Base-by-base conservation (phyloP, 345 rosid genomes). In the Isatis tinctoria region DNA sequence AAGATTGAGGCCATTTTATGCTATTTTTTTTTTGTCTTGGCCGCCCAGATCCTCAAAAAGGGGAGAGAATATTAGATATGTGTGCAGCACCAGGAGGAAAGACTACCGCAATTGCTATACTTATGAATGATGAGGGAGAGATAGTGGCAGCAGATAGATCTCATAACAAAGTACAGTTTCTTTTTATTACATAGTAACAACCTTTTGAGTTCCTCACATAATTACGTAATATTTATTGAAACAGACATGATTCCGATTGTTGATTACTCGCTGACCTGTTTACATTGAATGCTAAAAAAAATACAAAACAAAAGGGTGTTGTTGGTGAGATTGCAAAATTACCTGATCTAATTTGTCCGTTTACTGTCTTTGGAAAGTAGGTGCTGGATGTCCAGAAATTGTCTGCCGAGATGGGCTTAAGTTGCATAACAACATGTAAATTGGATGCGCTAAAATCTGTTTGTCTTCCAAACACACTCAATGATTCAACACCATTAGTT, bases 21-120 rank as follows among this genome's bases (percentile, higher is more conserved):
- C 20, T 58, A 17, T 69, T 27, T 24, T 69, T 27, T 24, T 64
- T 27, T 63, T 74, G 2, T 73, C 63, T 72, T 79, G 62, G 78
- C 4, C 11, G 0, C 35, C 16, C 78, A 90, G 99, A 95, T 88
- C 99, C 99, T 86, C 91, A 86, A 41, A 90, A 71, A 78, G 99
- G 99, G 67, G 99, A 95, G 78, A 83, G 91, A 40, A 77, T 95
- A 78, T 75, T 95, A 75, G 99, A 95, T 82, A 95, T 92, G 99
- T 95, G 99, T 72, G 99, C 99, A 54, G 97, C 98, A 41, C 99
- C 98, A 0, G 99, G 99, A 74, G 99, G 99, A 63, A 95, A 95
- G 74, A 95, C 99, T 62, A 92, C 99, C 52, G 97, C 94, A 68
- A 86, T 92, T 75, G 96, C 99, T 57, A 82, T 83, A 49, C 85